Percentiles rank a stretch among this genome's conserved stretches.
These are phyloP conservation scores for Talaromyces albobiverticillius DNA, from an alignment of 2,329 filamentous ascomycete genomes.

Conservation along the genomic window DNA sequence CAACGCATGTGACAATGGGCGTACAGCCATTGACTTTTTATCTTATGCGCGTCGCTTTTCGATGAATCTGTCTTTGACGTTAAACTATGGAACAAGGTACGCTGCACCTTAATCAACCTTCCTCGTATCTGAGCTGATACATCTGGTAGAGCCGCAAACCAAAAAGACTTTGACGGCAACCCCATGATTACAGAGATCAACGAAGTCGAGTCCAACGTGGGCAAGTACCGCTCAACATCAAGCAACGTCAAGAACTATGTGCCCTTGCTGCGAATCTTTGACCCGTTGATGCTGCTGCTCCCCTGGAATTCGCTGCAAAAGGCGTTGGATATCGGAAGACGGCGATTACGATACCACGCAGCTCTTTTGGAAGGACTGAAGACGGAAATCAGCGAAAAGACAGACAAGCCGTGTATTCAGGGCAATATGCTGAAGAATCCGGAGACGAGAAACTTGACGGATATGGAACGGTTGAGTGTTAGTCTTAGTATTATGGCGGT, in stretches of 20 bases:
- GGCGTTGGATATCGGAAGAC: slow-evolving; percentile 10
- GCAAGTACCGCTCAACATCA: slow-evolving; percentile 16
- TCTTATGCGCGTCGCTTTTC: slow-evolving; percentile 12
- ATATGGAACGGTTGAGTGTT: slow-evolving; percentile 12
- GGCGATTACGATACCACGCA: slow-evolving; percentile 10
- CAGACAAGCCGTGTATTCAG: slow-evolving; percentile 16
- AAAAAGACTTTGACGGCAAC: slow-evolving; percentile 11
- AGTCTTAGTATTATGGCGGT: slow-evolving; percentile 17
- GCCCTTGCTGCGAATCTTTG: slow-evolving; percentile 15
- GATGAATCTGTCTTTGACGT: slow-evolving; percentile 13
- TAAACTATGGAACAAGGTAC: slow-evolving; percentile 16
- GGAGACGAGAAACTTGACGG: slow-evolving; percentile 12
- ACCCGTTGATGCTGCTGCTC: slow-evolving; percentile 8
- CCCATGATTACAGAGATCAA: slow-evolving; percentile 14
- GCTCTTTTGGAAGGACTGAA: slow-evolving; percentile 9
- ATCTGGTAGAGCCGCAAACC: slow-evolving; percentile 4
- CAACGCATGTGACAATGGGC: slow-evolving; percentile 7
- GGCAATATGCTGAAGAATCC: slow-evolving; percentile 15
- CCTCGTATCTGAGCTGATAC: background rate
- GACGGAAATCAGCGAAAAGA: slow-evolving; percentile 10
- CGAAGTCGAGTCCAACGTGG: slow-evolving; percentile 16
- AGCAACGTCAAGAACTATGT: slow-evolving; percentile 17
- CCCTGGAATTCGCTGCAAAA: slow-evolving; percentile 12
- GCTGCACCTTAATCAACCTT: background rate
- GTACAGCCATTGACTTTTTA: slow-evolving; percentile 6